These are phyloP conservation scores for Stephania yunnanensis DNA, from an alignment of 164 flowering plant genomes.

Conservation along the genomic window DNA sequence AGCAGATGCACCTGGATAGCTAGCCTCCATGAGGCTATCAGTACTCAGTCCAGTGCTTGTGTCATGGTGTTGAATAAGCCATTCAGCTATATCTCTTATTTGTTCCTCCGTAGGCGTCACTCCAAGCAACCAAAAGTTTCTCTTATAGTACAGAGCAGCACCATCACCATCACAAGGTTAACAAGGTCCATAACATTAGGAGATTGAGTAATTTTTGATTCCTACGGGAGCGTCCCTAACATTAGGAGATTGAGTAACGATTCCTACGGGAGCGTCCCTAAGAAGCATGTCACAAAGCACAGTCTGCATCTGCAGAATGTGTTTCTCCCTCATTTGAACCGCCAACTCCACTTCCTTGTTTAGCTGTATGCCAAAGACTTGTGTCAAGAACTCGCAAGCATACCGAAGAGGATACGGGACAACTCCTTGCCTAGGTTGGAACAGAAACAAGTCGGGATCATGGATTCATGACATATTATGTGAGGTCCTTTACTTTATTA, in stretches of 20 bases:
- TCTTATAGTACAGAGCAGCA: constrained; percentile 54
- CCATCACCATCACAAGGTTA: constrained; percentile 80
- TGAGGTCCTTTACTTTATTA: no score
- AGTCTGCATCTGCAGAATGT: constrained; percentile 53
- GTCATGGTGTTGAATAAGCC: constrained; percentile 53
- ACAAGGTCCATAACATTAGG: constrained; percentile 73
- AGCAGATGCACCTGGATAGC: constrained; percentile 53
- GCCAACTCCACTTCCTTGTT: constrained; percentile 68
- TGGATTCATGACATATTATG: no score
- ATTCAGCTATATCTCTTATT: constrained; percentile 44
- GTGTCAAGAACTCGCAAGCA: constrained; percentile 75
- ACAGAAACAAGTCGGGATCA: no score
- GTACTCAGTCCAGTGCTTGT: constrained; percentile 61
- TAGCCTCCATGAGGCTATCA: constrained; percentile 70
- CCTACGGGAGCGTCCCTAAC: no score
- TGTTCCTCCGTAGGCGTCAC: constrained; percentile 62
- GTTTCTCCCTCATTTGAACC: constrained; percentile 61
- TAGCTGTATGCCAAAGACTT: constrained; percentile 60
- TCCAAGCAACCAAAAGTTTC: constrained; percentile 58
- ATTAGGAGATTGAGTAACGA: constrained; percentile 67
- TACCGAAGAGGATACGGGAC: constrained; percentile 67
- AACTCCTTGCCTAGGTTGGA: no score
- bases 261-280: constrained; percentile 61
- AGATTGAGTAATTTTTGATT: no score
- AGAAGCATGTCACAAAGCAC: constrained; percentile 80